A percentile compares a stretch with the other conserved stretches of the same genome.
These are phyloP conservation scores for Hibiscus tridactylites DNA, from an alignment of 345 rosid genomes.

Conservation along the genomic window DNA sequence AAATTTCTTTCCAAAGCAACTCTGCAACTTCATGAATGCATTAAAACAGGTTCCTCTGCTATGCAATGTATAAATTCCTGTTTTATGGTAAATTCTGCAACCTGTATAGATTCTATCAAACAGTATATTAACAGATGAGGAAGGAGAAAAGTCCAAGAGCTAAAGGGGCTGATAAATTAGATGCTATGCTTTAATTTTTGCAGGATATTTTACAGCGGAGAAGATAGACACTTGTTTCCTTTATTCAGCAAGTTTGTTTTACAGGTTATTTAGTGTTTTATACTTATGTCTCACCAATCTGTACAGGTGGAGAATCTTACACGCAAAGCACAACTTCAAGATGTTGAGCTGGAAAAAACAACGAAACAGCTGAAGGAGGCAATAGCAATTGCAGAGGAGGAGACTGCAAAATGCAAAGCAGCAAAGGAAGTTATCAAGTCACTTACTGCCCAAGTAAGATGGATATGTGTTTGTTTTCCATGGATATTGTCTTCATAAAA, in stretches of 20 bases:
- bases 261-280: constrained; percentile 8
- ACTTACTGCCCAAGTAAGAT: constrained; percentile 87
- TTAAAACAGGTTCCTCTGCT: not conserved
- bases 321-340: constrained; percentile 76
- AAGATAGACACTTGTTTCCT: not conserved
- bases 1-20: not conserved
- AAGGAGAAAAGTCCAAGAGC: not conserved
- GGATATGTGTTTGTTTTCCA: not conserved
- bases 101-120: not conserved
- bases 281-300: constrained; percentile 14
- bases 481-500: not conserved
- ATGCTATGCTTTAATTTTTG: not conserved
- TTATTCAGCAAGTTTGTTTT: not conserved
- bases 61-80: not conserved
- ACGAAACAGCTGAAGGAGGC: constrained; percentile 87
- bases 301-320: constrained; percentile 83
- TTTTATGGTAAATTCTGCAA: not conserved
- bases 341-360: constrained; percentile 80
- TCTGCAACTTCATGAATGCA: not conserved
- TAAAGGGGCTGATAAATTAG: not conserved
- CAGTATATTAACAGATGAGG: not conserved
- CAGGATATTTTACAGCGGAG: not conserved
- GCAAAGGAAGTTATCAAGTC: constrained; percentile 99
- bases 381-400: constrained; percentile 73
- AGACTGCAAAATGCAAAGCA: constrained; percentile 88